Percentiles rank a stretch among this genome's conserved stretches.
These are phyloP conservation scores for Candida lessepsii DNA, from an alignment of 805 yeast species.

Conservation along the genomic window DNA sequence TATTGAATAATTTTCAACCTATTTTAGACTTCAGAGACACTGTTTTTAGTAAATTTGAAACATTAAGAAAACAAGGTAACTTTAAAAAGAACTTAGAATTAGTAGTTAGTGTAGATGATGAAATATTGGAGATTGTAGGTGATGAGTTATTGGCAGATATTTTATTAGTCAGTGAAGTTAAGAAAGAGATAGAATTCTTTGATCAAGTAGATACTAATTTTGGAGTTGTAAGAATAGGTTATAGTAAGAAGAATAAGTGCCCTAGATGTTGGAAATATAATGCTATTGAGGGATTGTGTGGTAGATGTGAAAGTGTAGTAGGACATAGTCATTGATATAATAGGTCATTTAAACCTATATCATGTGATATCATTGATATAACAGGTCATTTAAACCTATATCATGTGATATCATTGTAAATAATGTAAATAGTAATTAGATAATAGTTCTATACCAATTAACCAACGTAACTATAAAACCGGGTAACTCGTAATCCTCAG, in stretches of 20 bases:
- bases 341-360: too few species aligned
- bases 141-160: conserved; percentile 38
- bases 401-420: too few species aligned
- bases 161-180: conserved; percentile 63
- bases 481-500: conserved; percentile 2
- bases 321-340: too few species aligned
- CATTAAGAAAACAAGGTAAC: conserved; percentile 51
- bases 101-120: conserved; percentile 30
- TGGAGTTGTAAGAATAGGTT: conserved; percentile 31
- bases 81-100: conserved; percentile 62
- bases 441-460: too few species aligned
- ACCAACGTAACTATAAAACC: not conserved
- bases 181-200: conserved; percentile 12
- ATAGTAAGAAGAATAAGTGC: conserved; percentile 60
- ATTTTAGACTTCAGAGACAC: conserved; percentile 49
- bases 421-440: too few species aligned
- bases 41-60: conserved; percentile 53
- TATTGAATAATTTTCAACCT: conserved; percentile 44
- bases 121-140: not conserved
- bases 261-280: conserved; percentile 93
- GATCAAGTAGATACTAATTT: conserved; percentile 19
- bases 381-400: too few species aligned
- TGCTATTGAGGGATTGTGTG: conserved; percentile 61
- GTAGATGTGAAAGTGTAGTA: conserved; percentile 54
- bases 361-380: too few species aligned